A percentile compares a stretch with the other conserved stretches of the same genome.
Evolutionary conservation across 768 basidiomycete genomes (phyloP).

Genomic region (Russula vinacea): DNA sequence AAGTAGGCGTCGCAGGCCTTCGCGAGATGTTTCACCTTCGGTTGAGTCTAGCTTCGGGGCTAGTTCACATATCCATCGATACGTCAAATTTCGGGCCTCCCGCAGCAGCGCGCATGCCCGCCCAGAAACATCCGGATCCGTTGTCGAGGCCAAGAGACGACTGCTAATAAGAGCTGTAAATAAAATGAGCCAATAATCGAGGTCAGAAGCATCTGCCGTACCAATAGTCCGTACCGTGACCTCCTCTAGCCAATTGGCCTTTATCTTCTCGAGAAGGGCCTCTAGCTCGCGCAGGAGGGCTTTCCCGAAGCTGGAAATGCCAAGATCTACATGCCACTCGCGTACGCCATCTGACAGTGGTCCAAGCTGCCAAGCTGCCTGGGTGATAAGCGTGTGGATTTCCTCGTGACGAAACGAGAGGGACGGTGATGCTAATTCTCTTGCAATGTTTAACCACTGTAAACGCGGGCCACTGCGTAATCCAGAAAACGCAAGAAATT

Average conservation of each 20-base stretch:
- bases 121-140: not conserved
- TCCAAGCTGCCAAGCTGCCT: slow-evolving; percentile 47
- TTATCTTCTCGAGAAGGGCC: slow-evolving; percentile 37
- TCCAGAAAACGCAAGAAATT: slow-evolving; percentile 45
- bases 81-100: slow-evolving; percentile 11
- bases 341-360: slow-evolving; percentile 25
- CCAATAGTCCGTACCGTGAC: slow-evolving; percentile 20
- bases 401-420: slow-evolving; percentile 42
- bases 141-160: slow-evolving; percentile 16
- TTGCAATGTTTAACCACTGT: slow-evolving; percentile 52
- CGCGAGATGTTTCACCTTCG: not conserved
- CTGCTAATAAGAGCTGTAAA: slow-evolving; percentile 8
- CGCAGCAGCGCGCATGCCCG: slow-evolving; percentile 9
- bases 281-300: slow-evolving; percentile 41
- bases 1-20: slow-evolving; percentile 5
- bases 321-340: slow-evolving; percentile 45
- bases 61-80: slow-evolving; percentile 12
- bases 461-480: slow-evolving; percentile 45
- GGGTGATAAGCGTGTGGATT: slow-evolving; percentile 44
- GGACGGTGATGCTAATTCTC: slow-evolving; percentile 42
- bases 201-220: not conserved
- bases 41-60: slow-evolving; percentile 9
- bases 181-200: not conserved
- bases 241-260: slow-evolving; percentile 42
- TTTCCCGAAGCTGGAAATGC: slow-evolving; percentile 36